phyloP scores from a whole-genome alignment of 1,139 yeast species.

The Arxiozyma slooffiae region DNA sequence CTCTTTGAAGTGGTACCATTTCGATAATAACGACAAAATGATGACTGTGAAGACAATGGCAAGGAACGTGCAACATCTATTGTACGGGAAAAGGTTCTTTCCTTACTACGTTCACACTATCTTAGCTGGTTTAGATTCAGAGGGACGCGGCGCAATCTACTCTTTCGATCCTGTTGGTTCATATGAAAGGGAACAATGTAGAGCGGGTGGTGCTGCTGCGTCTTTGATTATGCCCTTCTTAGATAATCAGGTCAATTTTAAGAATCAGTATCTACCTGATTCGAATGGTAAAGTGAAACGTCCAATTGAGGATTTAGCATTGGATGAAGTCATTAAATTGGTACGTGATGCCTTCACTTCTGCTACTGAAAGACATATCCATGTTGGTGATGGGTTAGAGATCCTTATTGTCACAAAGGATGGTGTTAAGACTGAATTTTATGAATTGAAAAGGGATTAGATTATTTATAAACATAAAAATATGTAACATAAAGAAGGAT shows the following conservation, averaged over 20 bases:
- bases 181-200: constrained; percentile 91
- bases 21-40: constrained; percentile 63
- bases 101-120: constrained; percentile 95
- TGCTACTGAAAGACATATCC: constrained; percentile 96
- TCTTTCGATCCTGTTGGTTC: constrained; percentile 98
- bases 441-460: constrained; percentile 82
- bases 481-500: too few relatives aligned
- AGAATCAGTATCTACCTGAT: constrained; percentile 79
- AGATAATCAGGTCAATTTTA: constrained; percentile 92
- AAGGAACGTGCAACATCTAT: constrained; percentile 77
- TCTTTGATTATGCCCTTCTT: constrained; percentile 92
- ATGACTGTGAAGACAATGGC: constrained; percentile 71
- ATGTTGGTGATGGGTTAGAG: constrained; percentile 94
- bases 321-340: constrained; percentile 77
- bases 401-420: constrained; percentile 85
- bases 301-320: constrained; percentile 50
- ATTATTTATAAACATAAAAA: constrained; percentile 2
- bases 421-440: constrained; percentile 76
- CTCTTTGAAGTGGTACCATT: constrained; percentile 88
- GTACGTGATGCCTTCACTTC: constrained; percentile 91
- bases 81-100: constrained; percentile 89
- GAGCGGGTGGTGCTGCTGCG: constrained; percentile 98
- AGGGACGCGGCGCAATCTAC: constrained; percentile 89
- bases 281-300: constrained; percentile 58
- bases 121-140: constrained; percentile 88